Evolutionary conservation across 2,329 filamentous ascomycete species (phyloP), one percentile per base, ranked within the genome.

Genomic region (Aphanocladium album): DNA sequence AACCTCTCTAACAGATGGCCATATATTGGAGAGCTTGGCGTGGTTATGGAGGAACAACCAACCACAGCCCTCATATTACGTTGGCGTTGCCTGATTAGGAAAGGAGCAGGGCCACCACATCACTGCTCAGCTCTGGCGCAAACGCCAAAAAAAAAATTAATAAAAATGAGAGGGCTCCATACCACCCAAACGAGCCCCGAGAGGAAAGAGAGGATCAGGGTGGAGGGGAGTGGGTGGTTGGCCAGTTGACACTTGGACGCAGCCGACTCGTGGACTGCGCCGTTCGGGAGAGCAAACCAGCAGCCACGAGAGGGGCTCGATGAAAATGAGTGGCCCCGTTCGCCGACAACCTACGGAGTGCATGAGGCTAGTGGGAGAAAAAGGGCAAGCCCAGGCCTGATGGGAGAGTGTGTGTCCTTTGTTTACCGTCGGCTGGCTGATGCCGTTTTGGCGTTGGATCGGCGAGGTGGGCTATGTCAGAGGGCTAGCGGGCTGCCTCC

Each of bases 31-130:
- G 52, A 56, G 58, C 51, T 60, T 35, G 58, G 58, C 4, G 51
- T 27, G 58, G 58, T 60, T 60, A 60, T 56, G 33, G 58, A 60
- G 58, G 46, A 35, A 60, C 58, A 55, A 60, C 58, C 58, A 60
- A 50, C 52, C 58, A 60, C 58, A 60, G 58, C 33, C 45, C 58
- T 43, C 35, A 50, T 35, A 60, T 60, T 51, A 45, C 45, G 45
- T 51, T 56, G 58, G 25, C 58, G 52, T 51, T 56, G 58, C 58
- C 58, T 11, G 52, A 23, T 51, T 60, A 60, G 58, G 58, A 49
- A 60, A 60, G 43, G 45, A 51, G 30, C 19, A 37, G 16, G 3
- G 30, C 49, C 35, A 39, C 35, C 49, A 35, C 49, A 51, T 41
- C 16, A 39, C 12, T 39, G 16, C 35, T 17, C 35, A 39, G 35